phyloP scores from a whole-genome alignment of 805 yeast genomes.

The Isabelozyma rhagii region DNA sequence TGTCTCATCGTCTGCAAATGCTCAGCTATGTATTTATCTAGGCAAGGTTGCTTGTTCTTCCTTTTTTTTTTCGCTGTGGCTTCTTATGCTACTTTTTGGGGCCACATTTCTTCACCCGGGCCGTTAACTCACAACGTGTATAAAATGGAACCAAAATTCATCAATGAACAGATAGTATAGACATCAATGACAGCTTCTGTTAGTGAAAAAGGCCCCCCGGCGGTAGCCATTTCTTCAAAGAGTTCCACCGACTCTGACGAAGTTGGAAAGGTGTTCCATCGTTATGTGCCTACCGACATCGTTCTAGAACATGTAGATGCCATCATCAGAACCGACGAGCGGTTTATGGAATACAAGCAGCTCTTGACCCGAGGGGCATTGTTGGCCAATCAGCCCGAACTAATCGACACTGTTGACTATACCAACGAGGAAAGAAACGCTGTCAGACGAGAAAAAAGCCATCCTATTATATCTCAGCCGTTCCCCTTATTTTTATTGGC shows the following conservation, averaged over 20 bases:
- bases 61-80: no score
- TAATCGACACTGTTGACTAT: not conserved
- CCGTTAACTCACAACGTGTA: no score
- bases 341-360: not conserved
- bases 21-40: no score
- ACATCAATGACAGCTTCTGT: not conserved
- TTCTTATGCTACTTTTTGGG: no score
- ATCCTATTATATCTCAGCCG: not conserved
- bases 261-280: not conserved
- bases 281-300: not conserved
- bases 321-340: not conserved
- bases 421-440: not conserved
- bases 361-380: not conserved
- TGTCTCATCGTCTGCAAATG: no score
- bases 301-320: not conserved
- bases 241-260: not conserved
- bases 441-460: not conserved
- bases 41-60: no score
- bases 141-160: no score
- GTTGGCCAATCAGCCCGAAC: not conserved
- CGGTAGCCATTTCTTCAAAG: not conserved
- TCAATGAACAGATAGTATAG: not conserved
- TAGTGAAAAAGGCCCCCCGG: not conserved
- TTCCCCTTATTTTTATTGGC: slow-evolving; percentile 2
- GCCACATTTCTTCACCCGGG: no score